Conservation (phyloP, 2,329 filamentous ascomycete genomes). For the Claviceps maximensis region DNA sequence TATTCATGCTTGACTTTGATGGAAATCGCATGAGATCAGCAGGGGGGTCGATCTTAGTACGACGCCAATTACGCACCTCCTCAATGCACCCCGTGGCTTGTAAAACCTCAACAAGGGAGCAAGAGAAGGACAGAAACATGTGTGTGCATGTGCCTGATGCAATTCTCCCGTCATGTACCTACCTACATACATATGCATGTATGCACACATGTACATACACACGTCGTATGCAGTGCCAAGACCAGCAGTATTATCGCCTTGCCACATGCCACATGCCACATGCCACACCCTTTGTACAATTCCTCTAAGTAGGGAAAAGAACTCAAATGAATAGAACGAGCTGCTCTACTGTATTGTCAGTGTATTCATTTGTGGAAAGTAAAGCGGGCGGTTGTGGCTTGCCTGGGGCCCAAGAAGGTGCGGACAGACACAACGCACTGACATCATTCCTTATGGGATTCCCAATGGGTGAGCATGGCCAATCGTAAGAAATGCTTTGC, state of each 20-base stretch:
- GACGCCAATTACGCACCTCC: slow-evolving; percentile 1
- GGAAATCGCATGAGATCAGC: neutral
- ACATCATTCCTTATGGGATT: no score
- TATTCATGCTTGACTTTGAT: neutral
- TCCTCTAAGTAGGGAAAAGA: no score
- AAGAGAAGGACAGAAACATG: neutral
- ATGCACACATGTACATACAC: neutral
- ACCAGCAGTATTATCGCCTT: no score
- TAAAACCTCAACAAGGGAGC: neutral
- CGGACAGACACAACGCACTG: no score
- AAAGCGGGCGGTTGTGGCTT: no score
- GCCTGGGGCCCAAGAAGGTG: no score
- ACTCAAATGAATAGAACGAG: no score
- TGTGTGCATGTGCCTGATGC: neutral
- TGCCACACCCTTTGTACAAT: no score
- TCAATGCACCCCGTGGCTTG: neutral
- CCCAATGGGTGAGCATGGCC: no score
- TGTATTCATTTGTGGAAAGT: no score
- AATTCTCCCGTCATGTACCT: neutral
- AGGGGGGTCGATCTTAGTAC: neutral
- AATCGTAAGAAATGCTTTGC: neutral
- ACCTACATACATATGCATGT: neutral
- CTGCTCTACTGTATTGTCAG: no score
- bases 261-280: no score
- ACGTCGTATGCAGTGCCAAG: neutral